Evolutionary conservation across 2,329 filamentous ascomycete genomes (phyloP).

Genomic region (Esteya vermicola): DNA sequence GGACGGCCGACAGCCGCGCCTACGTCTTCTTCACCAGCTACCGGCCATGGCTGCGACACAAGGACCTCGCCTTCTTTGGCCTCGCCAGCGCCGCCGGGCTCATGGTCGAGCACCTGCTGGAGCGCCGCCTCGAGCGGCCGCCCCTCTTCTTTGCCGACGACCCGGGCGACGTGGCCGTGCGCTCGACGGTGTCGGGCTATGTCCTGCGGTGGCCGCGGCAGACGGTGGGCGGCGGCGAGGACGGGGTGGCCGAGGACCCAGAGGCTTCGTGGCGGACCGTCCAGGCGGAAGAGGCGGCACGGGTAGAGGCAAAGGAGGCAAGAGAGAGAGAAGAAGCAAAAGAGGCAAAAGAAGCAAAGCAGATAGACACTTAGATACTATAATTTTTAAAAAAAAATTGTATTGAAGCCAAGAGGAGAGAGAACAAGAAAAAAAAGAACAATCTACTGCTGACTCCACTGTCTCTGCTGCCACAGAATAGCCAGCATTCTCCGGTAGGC

Average conservation of each 20-base stretch:
- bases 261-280: too few relatives aligned
- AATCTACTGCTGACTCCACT: background rate
- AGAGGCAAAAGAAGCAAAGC: background rate
- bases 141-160: conserved; percentile 77
- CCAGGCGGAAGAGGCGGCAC: background rate
- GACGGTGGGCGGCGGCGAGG: conserved; percentile 2
- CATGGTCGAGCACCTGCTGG: conserved; percentile 62
- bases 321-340: background rate
- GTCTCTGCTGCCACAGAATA: conserved; percentile 49
- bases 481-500: conserved; percentile 53
- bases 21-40: conserved; percentile 93
- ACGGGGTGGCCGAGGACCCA: background rate
- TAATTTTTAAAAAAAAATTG: too few relatives aligned
- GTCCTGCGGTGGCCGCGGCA: conserved; percentile 48
- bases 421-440: background rate
- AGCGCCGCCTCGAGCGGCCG: conserved; percentile 69
- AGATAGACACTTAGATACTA: background rate
- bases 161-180: conserved; percentile 65
- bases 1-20: conserved; percentile 41
- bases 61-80: conserved; percentile 82
- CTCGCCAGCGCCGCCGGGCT: conserved; percentile 58
- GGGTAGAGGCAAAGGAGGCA: background rate
- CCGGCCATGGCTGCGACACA: conserved; percentile 74
- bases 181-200: conserved; percentile 73
- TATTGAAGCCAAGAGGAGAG: too few relatives aligned